Conservation (phyloP, 2,329 filamentous ascomycete genomes). For the Polychaeton citri region DNA sequence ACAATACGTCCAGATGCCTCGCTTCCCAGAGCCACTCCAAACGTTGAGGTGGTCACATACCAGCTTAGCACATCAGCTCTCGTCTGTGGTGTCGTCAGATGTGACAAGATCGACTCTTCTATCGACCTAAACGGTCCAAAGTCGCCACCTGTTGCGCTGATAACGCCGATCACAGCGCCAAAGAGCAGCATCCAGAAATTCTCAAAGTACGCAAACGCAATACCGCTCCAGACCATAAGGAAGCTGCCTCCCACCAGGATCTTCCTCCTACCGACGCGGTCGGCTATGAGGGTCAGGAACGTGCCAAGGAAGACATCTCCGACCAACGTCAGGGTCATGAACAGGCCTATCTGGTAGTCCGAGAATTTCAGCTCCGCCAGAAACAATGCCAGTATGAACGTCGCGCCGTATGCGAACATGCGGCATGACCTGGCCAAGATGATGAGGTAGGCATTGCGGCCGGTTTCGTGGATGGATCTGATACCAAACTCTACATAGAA, state of each 20-base stretch:
- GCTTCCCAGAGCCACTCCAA: constrained; percentile 42
- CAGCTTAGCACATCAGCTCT: constrained; percentile 52
- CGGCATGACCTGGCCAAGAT: constrained; percentile 34
- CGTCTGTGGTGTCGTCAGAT: constrained; percentile 42
- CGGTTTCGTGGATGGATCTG: constrained; percentile 17
- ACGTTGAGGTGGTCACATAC: constrained; percentile 47
- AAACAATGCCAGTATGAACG: constrained; percentile 19
- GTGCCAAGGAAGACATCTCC: constrained; percentile 23
- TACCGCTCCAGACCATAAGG: constrained; percentile 19
- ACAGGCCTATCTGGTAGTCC: constrained; percentile 19
- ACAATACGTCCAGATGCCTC: constrained; percentile 40
- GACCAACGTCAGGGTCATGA: constrained; percentile 19
- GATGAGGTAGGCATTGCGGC: constrained; percentile 38
- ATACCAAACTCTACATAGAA: constrained; percentile 21
- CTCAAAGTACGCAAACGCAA: constrained; percentile 16
- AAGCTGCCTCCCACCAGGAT: constrained; percentile 17
- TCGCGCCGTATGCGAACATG: constrained; percentile 22
- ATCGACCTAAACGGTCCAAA: constrained; percentile 56
- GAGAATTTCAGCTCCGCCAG: constrained; percentile 20
- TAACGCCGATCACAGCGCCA: constrained; percentile 20
- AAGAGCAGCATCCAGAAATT: constrained; percentile 22
- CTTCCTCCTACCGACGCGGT: constrained; percentile 19
- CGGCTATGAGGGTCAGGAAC: constrained; percentile 19
- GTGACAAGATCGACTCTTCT: constrained; percentile 51
- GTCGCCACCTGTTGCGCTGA: constrained; percentile 39